Conservation (phyloP, 2,329 filamentous ascomycete genomes). For the Paramyrothecium roridum region DNA sequence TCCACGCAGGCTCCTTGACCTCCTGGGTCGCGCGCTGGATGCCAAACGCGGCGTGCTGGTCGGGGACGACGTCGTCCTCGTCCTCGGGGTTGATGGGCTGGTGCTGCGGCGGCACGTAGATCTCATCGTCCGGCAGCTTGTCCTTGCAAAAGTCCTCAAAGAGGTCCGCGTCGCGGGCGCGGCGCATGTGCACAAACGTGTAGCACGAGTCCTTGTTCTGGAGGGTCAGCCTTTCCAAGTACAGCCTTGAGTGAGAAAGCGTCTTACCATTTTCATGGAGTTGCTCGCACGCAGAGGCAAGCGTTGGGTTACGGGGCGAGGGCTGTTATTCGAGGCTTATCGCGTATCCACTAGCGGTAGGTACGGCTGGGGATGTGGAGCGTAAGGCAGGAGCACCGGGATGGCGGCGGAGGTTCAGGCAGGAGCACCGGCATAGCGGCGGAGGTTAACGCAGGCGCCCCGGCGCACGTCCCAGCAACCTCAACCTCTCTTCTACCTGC, state of each 20-base stretch:
- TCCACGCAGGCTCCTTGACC: constrained; percentile 70
- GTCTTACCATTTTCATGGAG: neutral
- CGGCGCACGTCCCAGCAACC: neutral
- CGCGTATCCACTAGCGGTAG: too few relatives aligned
- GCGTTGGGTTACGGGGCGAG: too few relatives aligned
- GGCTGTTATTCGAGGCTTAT: too few relatives aligned
- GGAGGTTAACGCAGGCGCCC: neutral
- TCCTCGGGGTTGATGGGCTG: constrained; percentile 85
- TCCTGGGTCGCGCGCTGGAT: constrained; percentile 78
- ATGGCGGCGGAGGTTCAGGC: neutral
- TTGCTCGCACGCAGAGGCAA: too few relatives aligned
- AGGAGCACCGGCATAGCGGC: neutral
- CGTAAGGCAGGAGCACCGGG: too few relatives aligned
- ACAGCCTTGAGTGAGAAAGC: neutral
- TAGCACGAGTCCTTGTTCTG: constrained; percentile 73
- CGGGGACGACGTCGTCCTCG: constrained; percentile 83
- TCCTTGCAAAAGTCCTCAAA: constrained; percentile 75
- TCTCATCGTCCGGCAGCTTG: constrained; percentile 71
- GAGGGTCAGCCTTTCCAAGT: neutral
- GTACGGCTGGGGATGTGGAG: too few relatives aligned
- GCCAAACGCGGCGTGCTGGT: constrained; percentile 84
- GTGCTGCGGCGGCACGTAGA: constrained; percentile 76
- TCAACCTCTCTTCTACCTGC: neutral
- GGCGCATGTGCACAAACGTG: constrained; percentile 74
- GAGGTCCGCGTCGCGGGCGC: constrained; percentile 69